A percentile compares a stretch with the other conserved stretches of the same genome.
These are phyloP conservation scores for Xylaria sp. DNA, from an alignment of 495 filamentous ascomycete species.

Conservation along the genomic window DNA sequence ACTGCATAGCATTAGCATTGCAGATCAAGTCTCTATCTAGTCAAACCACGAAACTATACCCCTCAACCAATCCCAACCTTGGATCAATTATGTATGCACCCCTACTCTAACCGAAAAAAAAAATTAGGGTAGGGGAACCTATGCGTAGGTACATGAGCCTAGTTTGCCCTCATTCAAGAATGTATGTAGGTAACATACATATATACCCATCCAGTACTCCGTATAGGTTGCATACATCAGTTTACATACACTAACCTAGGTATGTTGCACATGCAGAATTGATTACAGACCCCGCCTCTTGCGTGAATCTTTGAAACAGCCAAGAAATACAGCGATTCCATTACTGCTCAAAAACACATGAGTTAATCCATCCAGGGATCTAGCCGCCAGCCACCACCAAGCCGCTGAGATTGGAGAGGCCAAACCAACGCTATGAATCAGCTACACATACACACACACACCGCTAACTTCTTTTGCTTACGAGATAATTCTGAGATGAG, in stretches of 20 bases:
- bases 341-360: neutral
- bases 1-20: conserved; percentile 6
- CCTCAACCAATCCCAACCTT: neutral
- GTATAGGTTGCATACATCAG: neutral
- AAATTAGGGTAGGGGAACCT: neutral
- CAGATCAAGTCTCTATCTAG: conserved; percentile 2
- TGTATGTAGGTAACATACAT: no score
- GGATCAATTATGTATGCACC: neutral
- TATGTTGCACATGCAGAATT: neutral
- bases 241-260: neutral
- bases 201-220: no score
- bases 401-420: neutral
- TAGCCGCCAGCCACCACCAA: neutral
- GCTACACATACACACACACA: no score
- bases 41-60: conserved; percentile 1
- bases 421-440: neutral
- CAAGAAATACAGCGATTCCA: neutral
- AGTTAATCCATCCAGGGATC: neutral
- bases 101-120: neutral
- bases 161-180: neutral
- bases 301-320: neutral
- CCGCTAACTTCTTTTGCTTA: neutral
- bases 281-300: neutral
- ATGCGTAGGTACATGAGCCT: neutral
- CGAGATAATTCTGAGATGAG: neutral